These are phyloP conservation scores for Talaromyces islandicus DNA, from an alignment of 2,329 filamentous ascomycete species.

Conservation along the genomic window DNA sequence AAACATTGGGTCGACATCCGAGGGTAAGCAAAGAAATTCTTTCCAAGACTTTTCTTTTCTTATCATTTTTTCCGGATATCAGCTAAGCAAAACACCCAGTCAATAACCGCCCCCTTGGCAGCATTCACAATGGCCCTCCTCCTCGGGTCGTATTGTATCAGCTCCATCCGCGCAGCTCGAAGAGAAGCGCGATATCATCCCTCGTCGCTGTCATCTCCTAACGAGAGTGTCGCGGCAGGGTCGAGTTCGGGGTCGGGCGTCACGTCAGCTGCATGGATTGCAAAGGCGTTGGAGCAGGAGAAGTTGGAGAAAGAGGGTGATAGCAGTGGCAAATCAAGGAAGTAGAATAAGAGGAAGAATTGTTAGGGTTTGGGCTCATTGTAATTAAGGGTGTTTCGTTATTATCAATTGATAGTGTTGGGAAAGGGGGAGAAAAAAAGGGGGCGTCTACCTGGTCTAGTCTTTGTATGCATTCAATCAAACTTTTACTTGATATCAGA, in stretches of 20 bases:
- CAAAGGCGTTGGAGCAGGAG: slow-evolving; percentile 27
- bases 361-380: too few species aligned
- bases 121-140: slow-evolving; percentile 57
- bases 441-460: background rate
- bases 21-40: background rate
- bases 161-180: slow-evolving; percentile 61
- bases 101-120: slow-evolving; percentile 55
- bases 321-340: background rate
- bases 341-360: background rate
- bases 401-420: background rate
- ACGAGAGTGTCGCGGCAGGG: background rate
- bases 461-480: background rate
- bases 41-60: too few species aligned
- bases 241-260: slow-evolving; percentile 38
- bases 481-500: background rate
- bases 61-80: too few species aligned
- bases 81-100: slow-evolving; percentile 27
- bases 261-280: slow-evolving; percentile 34
- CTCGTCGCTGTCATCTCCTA: slow-evolving; percentile 39
- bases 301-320: slow-evolving; percentile 16
- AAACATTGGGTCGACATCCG: slow-evolving; percentile 7
- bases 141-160: slow-evolving; percentile 57
- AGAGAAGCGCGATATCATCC: slow-evolving; percentile 58
- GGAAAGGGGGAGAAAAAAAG: too few species aligned
- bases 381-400: background rate